phyloP scores from a whole-genome alignment of 169 alveolate species.

The Theileria equi region DNA sequence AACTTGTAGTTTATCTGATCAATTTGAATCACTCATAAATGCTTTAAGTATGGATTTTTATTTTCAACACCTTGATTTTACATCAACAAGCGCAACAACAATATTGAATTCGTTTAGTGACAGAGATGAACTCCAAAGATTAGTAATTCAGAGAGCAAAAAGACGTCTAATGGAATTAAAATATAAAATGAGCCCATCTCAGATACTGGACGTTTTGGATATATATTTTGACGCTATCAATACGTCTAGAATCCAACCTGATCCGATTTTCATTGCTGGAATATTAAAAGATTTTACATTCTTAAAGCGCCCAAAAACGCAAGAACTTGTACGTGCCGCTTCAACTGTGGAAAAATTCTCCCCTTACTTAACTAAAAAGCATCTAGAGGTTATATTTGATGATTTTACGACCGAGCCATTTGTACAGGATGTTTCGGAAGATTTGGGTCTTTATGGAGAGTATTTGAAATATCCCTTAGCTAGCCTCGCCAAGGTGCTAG shows the following conservation, averaged over 20 bases:
- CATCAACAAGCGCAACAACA: slow-evolving; percentile 3
- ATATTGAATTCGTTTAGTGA: slow-evolving; percentile 10
- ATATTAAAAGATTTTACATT: not conserved
- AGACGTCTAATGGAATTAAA: slow-evolving; percentile 4
- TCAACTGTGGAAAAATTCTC: slow-evolving; percentile 2
- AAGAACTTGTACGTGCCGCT: slow-evolving; percentile 4
- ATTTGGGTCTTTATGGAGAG: slow-evolving; percentile 12
- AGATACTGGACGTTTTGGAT: slow-evolving; percentile 2
- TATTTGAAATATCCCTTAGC: slow-evolving; percentile 15
- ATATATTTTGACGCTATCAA: not conserved
- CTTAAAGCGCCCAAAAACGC: not conserved
- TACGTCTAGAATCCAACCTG: not conserved
- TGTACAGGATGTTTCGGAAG: not conserved
- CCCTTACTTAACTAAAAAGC: not conserved
- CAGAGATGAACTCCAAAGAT: not conserved
- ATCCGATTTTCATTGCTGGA: slow-evolving; percentile 2
- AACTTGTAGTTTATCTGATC: too few species aligned
- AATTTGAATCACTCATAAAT: too few species aligned
- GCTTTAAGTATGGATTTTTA: too few species aligned
- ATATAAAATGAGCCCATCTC: slow-evolving; percentile 3
- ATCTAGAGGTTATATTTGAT: not conserved
- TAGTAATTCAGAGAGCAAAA: not conserved
- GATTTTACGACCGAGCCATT: slow-evolving; percentile 1
- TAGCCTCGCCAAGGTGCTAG: slow-evolving; percentile 5
- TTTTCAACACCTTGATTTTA: slow-evolving; percentile 9